Evolutionary conservation across 2,329 filamentous ascomycete genomes (phyloP), one percentile per base, ranked within the genome.

Genomic region (Didymella sp.): DNA sequence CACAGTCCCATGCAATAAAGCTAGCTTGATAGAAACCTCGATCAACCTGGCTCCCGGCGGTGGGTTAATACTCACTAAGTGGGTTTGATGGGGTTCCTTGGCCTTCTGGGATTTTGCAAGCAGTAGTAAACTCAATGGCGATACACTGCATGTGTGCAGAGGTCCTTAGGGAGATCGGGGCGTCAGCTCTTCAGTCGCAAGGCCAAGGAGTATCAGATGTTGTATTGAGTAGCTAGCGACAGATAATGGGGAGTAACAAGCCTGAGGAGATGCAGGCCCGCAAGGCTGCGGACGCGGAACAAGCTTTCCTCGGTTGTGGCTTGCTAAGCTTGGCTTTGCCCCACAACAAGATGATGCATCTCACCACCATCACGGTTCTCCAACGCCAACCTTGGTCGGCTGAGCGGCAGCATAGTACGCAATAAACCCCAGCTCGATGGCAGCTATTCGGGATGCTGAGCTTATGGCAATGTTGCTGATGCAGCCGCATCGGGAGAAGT

Each of bases 231-330:
- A 13, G 15, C 2, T 27, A 6, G 7, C 13, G 15, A 33, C 13
- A 33, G 13, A 5, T 8, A 5, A 33, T 2, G 30, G 13, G 30
- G n/a, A n/a, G n/a, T n/a, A n/a, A n/a, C n/a, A n/a, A n/a, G n/a
- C n/a, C n/a, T n/a, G 15, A 33, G 15, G 30, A n/a, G 31, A 37
- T 13, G 35, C 35, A 22, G 17, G 19, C 22, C 19, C 19, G 17
- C 33, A 38, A 13, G 38, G 38, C 38, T 41, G 38, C 38, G n/a
- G 38, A 41, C 21, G 25, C 19, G 30, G 22, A 15, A 44, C 40
- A 55, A 55, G 52, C 52, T 50, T 55, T 48, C 40, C 52, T 30
- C 40, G 52, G 52, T 31, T 55, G 45, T 46, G 41, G 50, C 50
- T 52, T 52, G 50, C n/a, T 40, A 40, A 38, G 25, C 38, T 55